Conservation (phyloP, 75 land plant genomes). For the Picea sitchensis region DNA sequence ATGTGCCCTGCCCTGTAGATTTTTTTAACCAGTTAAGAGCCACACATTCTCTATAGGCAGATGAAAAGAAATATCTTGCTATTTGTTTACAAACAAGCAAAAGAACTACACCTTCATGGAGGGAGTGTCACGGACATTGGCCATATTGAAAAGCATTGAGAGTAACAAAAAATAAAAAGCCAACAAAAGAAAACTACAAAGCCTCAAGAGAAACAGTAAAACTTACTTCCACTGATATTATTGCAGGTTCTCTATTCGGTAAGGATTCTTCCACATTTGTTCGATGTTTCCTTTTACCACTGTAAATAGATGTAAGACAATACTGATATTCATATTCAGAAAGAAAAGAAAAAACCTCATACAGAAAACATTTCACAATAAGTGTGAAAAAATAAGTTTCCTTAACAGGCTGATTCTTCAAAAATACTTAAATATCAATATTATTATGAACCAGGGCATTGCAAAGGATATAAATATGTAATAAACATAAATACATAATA, state of each 20-base stretch:
- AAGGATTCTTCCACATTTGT: slow-evolving; percentile 20
- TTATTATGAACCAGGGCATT: too few relatives aligned
- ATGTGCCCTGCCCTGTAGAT: slow-evolving; percentile 72
- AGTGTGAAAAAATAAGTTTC: neutral
- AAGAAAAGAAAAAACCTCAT: neutral
- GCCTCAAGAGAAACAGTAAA: neutral
- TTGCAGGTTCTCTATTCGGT: slow-evolving; percentile 69
- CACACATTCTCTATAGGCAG: neutral
- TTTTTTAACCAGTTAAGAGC: slow-evolving; percentile 7
- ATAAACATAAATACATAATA: too few relatives aligned
- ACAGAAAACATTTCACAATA: neutral
- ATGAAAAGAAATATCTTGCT: neutral
- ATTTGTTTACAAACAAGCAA: neutral
- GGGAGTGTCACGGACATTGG: neutral
- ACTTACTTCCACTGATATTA: slow-evolving; percentile 84
- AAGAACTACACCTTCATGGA: neutral
- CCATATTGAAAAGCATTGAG: neutral
- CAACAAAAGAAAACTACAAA: neutral
- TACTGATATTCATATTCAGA: neutral
- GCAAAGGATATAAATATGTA: too few relatives aligned
- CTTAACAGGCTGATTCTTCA: too few relatives aligned
- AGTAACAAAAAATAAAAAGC: neutral
- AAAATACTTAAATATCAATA: too few relatives aligned
- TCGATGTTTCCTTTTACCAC: slow-evolving; percentile 28
- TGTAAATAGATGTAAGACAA: neutral